Evolutionary conservation across 306 rosid species (phyloP).

Genomic region (Dryas alaskensis): DNA sequence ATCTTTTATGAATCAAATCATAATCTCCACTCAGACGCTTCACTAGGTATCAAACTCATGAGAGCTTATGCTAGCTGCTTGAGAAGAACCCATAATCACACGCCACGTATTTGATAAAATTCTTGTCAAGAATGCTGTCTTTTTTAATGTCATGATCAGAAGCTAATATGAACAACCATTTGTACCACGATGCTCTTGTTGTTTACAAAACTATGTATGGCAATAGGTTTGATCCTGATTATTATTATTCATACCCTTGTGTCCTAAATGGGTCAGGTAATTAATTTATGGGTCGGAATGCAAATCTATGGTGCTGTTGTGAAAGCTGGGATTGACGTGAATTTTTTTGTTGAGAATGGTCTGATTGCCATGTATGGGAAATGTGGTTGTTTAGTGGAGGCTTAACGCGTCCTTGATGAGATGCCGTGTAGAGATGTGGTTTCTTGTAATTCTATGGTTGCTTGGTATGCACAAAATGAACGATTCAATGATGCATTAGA

Average conservation of each 20-base stretch:
- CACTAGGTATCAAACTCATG: constrained; percentile 64
- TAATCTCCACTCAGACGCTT: constrained; percentile 35
- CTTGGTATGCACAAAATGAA: constrained; percentile 56
- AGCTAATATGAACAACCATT: constrained; percentile 62
- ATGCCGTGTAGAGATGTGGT: constrained; percentile 49
- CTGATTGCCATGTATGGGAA: constrained; percentile 69
- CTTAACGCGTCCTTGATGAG: constrained; percentile 54
- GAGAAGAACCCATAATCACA: constrained; percentile 42
- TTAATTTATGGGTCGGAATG: constrained; percentile 44
- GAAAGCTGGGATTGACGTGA: constrained; percentile 44
- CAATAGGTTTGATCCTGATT: constrained; percentile 49
- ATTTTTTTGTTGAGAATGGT: constrained; percentile 63
- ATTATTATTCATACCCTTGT: constrained; percentile 62
- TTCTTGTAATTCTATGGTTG: constrained; percentile 73
- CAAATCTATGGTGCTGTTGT: constrained; percentile 61
- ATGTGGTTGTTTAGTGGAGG: constrained; percentile 53
- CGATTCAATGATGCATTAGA: constrained; percentile 58
- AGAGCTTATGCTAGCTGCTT: constrained; percentile 45
- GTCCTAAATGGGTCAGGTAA: constrained; percentile 49
- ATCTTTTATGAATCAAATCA: constrained; percentile 2
- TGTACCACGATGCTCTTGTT: constrained; percentile 42
- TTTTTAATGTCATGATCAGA: constrained; percentile 66
- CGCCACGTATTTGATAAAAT: constrained; percentile 55
- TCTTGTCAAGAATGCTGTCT: constrained; percentile 49
- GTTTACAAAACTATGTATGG: constrained; percentile 48